phyloP scores from a whole-genome alignment of 1,284 basidiomycete genomes.

The Macrocystidia cucumis region DNA sequence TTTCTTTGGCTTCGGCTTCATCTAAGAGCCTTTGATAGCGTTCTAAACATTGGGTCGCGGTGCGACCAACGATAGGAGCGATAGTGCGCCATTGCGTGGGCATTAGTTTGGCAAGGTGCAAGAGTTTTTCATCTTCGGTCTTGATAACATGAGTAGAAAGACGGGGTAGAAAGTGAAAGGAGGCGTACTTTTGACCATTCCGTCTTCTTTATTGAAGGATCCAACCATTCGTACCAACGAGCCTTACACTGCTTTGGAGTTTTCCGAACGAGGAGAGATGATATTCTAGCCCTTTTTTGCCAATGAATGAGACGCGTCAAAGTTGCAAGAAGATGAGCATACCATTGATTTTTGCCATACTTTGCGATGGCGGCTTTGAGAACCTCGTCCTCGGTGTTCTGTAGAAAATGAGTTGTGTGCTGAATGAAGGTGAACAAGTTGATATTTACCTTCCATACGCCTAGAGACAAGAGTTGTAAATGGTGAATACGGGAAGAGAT shows the following conservation, averaged over 20 bases:
- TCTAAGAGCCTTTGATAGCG: conserved; percentile 97
- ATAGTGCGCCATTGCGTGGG: conserved; percentile 99
- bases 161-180: background rate
- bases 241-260: conserved; percentile 99
- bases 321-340: conserved; percentile 11
- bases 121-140: conserved; percentile 97
- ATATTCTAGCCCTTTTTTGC: conserved; percentile 85
- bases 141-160: conserved; percentile 16
- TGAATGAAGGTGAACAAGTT: background rate
- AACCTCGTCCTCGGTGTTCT: conserved; percentile 97
- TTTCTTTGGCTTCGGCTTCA: conserved; percentile 93
- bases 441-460: conserved; percentile 62
- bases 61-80: conserved; percentile 97
- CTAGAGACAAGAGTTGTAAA: conserved; percentile 18
- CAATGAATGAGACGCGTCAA: conserved; percentile 8
- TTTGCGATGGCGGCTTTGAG: conserved; percentile 97
- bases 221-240: conserved; percentile 99
- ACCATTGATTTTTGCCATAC: conserved; percentile 97
- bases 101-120: conserved; percentile 98
- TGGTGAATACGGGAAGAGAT: conserved; percentile 9
- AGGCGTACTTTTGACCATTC: conserved; percentile 90
- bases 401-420: conserved; percentile 10
- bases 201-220: conserved; percentile 99
- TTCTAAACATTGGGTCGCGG: conserved; percentile 96
- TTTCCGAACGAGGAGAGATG: conserved; percentile 94